Conservation (phyloP, 2,329 filamentous ascomycete species). For the Elsinoe australis region DNA sequence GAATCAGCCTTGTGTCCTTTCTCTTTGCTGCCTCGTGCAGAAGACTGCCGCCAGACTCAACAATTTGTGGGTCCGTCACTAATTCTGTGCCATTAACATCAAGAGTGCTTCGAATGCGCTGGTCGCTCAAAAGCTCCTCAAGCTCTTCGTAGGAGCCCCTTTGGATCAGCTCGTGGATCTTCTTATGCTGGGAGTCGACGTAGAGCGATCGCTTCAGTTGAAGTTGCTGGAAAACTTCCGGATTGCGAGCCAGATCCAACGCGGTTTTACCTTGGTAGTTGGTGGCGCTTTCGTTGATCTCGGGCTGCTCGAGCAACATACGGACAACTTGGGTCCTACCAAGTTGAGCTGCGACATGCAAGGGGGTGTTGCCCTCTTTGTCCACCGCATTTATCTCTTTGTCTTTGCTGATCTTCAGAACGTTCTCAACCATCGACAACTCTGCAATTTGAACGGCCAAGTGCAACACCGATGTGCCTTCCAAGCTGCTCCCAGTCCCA, state of each 20-base stretch:
- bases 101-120: constrained; percentile 73
- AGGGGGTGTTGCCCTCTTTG: constrained; percentile 85
- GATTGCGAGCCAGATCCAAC: constrained; percentile 80
- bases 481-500: constrained; percentile 38
- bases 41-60: constrained; percentile 79
- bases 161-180: constrained; percentile 72
- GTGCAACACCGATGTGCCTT: constrained; percentile 86
- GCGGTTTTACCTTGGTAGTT: constrained; percentile 81
- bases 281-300: constrained; percentile 78
- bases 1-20: constrained; percentile 78
- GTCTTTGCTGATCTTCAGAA: constrained; percentile 55
- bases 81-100: constrained; percentile 92
- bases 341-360: constrained; percentile 79
- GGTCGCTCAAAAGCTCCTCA: constrained; percentile 74
- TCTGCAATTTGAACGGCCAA: constrained; percentile 94
- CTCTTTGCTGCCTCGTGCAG: constrained; percentile 88
- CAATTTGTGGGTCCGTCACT: constrained; percentile 67
- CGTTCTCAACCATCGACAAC: constrained; percentile 82
- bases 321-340: constrained; percentile 74
- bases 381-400: constrained; percentile 86
- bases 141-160: constrained; percentile 68
- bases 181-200: constrained; percentile 74
- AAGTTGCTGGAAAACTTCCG: constrained; percentile 91
- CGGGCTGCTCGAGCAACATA: constrained; percentile 70
- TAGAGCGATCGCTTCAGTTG: constrained; percentile 86